Percentiles rank a stretch among this genome's conserved stretches.
These are phyloP conservation scores for Penicillium sp. DNA, from an alignment of 2,329 filamentous ascomycete species.

Conservation along the genomic window DNA sequence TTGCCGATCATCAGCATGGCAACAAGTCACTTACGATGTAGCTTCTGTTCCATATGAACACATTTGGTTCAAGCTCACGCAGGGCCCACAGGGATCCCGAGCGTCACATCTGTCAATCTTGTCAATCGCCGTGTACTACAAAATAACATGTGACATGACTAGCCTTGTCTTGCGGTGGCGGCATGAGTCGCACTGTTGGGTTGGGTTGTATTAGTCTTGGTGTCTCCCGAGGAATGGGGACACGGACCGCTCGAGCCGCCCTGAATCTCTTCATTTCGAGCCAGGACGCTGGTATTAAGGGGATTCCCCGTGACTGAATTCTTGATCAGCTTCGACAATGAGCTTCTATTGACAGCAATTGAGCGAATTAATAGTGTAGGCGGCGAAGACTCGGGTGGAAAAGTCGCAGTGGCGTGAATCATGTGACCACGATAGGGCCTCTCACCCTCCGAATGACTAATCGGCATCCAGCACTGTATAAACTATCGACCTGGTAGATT, in stretches of 20 bases:
- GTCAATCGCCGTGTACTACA: background rate
- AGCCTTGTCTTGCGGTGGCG: constrained; percentile 10
- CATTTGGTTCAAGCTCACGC: constrained; percentile 1
- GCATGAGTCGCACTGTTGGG: constrained; percentile 11
- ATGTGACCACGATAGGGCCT: no score
- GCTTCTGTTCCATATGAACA: constrained; percentile 9
- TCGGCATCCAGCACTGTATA: no score
- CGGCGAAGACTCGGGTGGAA: background rate
- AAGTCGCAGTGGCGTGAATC: background rate
- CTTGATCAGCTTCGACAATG: background rate
- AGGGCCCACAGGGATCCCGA: constrained; percentile 7
- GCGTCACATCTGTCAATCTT: constrained; percentile 2
- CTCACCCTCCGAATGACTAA: no score
- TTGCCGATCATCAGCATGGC: background rate
- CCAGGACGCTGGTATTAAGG: background rate
- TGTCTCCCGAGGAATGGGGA: background rate
- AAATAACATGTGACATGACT: background rate
- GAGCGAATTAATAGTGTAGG: background rate
- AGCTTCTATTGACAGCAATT: background rate
- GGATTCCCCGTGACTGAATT: background rate
- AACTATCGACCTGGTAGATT: no score
- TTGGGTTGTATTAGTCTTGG: background rate
- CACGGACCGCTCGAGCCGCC: constrained; percentile 8
- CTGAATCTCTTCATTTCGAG: constrained; percentile 9
- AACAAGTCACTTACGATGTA: background rate